Evolutionary conservation across 2,329 filamentous ascomycete genomes (phyloP).

Genomic region (Knufia petricola): DNA sequence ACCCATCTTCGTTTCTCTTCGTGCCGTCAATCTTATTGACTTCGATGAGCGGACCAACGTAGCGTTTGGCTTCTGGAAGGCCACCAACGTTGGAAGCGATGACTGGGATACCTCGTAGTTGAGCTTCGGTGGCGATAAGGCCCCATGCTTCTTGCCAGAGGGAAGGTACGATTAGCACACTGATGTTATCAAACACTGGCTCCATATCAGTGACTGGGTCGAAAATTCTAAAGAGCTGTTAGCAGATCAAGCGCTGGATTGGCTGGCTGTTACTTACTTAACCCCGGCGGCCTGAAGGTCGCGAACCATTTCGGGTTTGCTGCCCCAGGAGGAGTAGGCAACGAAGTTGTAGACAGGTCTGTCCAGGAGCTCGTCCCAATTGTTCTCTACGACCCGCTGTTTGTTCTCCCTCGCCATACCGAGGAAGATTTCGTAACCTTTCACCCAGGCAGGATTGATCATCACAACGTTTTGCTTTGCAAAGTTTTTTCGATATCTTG

Average conservation of each 20-base stretch:
- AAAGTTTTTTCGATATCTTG: constrained; percentile 13
- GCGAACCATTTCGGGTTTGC: constrained; percentile 7
- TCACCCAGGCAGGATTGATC: constrained; percentile 18
- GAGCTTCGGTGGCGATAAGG: constrained; percentile 18
- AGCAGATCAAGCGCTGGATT: background rate
- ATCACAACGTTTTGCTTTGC: constrained; percentile 14
- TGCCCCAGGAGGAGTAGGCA: constrained; percentile 15
- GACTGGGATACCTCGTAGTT: constrained; percentile 20
- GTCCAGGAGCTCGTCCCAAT: constrained; percentile 3
- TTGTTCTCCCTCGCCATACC: constrained; percentile 12
- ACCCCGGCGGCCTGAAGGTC: constrained; percentile 6
- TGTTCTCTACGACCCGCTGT: background rate
- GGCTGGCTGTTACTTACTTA: constrained; percentile 8
- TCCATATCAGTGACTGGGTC: constrained; percentile 15
- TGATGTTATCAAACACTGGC: constrained; percentile 14
- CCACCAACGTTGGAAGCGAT: constrained; percentile 18
- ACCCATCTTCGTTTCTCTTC: constrained; percentile 2
- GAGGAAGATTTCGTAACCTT: constrained; percentile 15
- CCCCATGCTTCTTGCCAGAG: constrained; percentile 21
- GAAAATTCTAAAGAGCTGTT: constrained; percentile 1
- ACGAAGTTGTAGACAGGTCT: constrained; percentile 16
- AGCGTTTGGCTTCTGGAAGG: constrained; percentile 16
- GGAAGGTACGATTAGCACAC: constrained; percentile 18
- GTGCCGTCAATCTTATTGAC: constrained; percentile 10
- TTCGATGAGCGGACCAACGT: constrained; percentile 6